Evolutionary conservation across 1,139 yeast genomes (phyloP).

Genomic region (Yueomyces sp.): DNA sequence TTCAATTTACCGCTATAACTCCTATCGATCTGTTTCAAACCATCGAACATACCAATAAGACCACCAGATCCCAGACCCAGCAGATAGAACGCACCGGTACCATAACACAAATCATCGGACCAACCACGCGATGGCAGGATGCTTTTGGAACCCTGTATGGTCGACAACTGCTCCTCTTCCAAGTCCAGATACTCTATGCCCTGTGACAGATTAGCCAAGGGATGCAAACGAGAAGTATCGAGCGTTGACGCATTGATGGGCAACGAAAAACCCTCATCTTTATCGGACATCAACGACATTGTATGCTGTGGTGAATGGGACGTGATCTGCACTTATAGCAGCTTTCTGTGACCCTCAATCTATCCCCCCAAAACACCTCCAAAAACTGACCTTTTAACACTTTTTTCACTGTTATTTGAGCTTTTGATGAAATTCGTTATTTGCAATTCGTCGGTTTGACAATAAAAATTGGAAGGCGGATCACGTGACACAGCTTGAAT

Average conservation of each 20-base stretch:
- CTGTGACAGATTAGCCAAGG: slow-evolving; percentile 82
- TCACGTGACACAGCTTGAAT: too few relatives aligned
- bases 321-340: too few relatives aligned
- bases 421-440: too few relatives aligned
- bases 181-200: slow-evolving; percentile 84
- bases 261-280: not conserved
- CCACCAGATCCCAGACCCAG: slow-evolving; percentile 81
- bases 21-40: slow-evolving; percentile 62
- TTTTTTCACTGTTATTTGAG: too few relatives aligned
- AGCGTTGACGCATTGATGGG: not conserved
- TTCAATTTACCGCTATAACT: slow-evolving; percentile 63
- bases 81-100: slow-evolving; percentile 89
- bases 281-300: not conserved
- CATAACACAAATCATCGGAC: slow-evolving; percentile 95
- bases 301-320: not conserved
- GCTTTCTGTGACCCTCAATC: too few relatives aligned
- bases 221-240: slow-evolving; percentile 34
- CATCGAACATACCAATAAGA: slow-evolving; percentile 75
- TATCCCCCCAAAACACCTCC: too few relatives aligned
- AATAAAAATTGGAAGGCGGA: too few relatives aligned
- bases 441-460: too few relatives aligned
- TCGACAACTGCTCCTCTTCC: slow-evolving; percentile 67
- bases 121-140: slow-evolving; percentile 90
- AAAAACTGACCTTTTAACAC: too few relatives aligned
- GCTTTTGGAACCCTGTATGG: slow-evolving; percentile 79